Base-by-base conservation (phyloP, 2,329 filamentous ascomycete genomes). In the Microsporum audouinii region DNA sequence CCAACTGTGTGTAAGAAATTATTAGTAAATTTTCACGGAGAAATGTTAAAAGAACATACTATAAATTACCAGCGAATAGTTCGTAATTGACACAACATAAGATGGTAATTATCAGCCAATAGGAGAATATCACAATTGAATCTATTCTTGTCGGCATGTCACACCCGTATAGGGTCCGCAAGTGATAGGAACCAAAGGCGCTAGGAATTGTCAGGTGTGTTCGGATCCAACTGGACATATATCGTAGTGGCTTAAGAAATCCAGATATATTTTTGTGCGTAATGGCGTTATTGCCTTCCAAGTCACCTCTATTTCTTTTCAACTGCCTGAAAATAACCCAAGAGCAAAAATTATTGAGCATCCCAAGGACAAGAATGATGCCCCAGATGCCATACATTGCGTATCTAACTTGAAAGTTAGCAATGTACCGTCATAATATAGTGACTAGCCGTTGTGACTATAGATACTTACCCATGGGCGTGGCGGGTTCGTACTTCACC, bases 91-190 rank as follows among this genome's bases (percentile, higher is more conserved):
- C 69, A 14, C 71, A 69, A 43, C 74, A 79, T 1, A 81, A 64
- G 2, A 76, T 58, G 2, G 75, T 67, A 57, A 77, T 80, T 7
- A 82, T 61, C 1, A 73, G 8, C 66, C 79, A 77, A 63, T 79
- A 82, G 0, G 73, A 64, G 0, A 71, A 38, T 2, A 82, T 72
- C 1, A 78, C 70, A 1, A 81, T 63, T 3, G 73, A 74, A 60
- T 81, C 78, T 0, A 78, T 70, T 8, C 80, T 75, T 1, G 76
- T 77, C 1, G 79, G 78, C 39, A 81, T 45, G 10, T 76, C 78
- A 63, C 74, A 77, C 64, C 74, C 77, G 5, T 75, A 71, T 1
- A 77, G 64, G 0, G 72, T 69, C 34, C 75, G 73, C 29, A 76
- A 75, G 45, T 74, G 74, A 53, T 75, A 72, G 29, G 60, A 39